phyloP scores from a whole-genome alignment of 1,284 basidiomycete species.

The Coriolopsis trogii region DNA sequence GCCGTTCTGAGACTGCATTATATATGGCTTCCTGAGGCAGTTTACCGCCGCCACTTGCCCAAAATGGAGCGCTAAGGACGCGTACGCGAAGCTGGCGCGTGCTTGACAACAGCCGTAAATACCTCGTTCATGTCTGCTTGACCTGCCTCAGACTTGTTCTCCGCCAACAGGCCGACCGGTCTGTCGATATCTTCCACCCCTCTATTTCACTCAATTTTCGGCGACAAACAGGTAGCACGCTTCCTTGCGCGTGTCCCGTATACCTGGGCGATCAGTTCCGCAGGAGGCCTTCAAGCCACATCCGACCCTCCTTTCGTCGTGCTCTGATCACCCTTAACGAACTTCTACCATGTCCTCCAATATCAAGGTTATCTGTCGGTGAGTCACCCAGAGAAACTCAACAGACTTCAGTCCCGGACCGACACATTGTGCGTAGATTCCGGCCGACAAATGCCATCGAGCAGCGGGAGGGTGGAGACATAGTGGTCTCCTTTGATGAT shows the following conservation, averaged over 20 bases:
- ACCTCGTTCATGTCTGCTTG: constrained; percentile 18
- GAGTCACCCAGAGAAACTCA: no score
- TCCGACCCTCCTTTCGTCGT: constrained; percentile 22
- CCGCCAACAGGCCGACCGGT: constrained; percentile 9
- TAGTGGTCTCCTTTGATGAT: constrained; percentile 90
- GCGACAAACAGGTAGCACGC: constrained; percentile 24
- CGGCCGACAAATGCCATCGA: constrained; percentile 95
- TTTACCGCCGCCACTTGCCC: background rate
- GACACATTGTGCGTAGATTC: constrained; percentile 63
- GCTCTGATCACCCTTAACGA: constrained; percentile 6
- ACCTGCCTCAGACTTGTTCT: constrained; percentile 16
- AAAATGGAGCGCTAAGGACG: constrained; percentile 21
- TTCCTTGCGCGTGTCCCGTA: constrained; percentile 19
- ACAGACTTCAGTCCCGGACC: background rate
- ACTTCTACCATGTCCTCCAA: constrained; percentile 69
- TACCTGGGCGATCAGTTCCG: constrained; percentile 22
- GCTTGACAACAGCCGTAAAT: constrained; percentile 35
- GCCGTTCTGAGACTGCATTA: background rate
- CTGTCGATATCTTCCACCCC: constrained; percentile 18
- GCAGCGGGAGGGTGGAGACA: constrained; percentile 86
- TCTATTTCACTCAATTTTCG: background rate
- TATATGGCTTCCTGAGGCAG: background rate
- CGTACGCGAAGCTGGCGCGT: constrained; percentile 24
- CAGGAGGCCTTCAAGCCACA: constrained; percentile 9
- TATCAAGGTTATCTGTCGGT: constrained; percentile 96